Evolutionary conservation across 164 flowering plant species (phyloP), one percentile per base, ranked within the genome.

Genomic region (Echeveria elegans): DNA sequence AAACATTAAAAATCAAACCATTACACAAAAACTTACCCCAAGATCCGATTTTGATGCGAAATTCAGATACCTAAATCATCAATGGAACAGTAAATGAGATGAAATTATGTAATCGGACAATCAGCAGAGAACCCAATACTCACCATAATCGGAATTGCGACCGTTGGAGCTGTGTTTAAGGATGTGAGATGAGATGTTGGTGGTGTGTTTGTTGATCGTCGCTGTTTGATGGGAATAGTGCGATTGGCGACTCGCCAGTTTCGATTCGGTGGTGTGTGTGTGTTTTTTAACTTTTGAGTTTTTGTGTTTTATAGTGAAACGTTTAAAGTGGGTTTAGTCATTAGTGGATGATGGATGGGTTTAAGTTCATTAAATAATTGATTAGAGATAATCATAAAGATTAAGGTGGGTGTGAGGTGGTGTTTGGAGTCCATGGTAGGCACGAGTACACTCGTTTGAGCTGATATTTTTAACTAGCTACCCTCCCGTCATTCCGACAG

Each of bases 141-240:
- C 36, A 74, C 80, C 78, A 72, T 52, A 72, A 74, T 73, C 30
- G 76, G 69, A 60, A 52, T 61, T 71, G 69, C 73, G 76, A 70
- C 69, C 69, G 66, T 10, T 29, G 26, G 43, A 63, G 53, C 11
- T 50, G 24, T 21, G 6, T n/a, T 23, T 23, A 26, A 50, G n/a
- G 56, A 50, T n/a, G 56, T 6, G 56, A n/a, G 56, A 23, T 48
- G 53, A 48, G 53, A 48, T 48, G 53, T 21, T 48, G 21, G 2
- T 48, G 53, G 14, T 48, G 2, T 48, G 53, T 48, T 48, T 8
- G 48, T 16, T 14, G 19, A 18, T 48, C 53, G 24, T 48, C 53
- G 53, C 24, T 5, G 53, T 48, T 5, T 48, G 53, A 43, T 10
- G 19, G 2, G 4, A 43, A 5, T 16, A 43, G 24, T 45, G 53